Base-by-base conservation (phyloP, 2,329 filamentous ascomycete species). In the Simplicillium aogashimaense region DNA sequence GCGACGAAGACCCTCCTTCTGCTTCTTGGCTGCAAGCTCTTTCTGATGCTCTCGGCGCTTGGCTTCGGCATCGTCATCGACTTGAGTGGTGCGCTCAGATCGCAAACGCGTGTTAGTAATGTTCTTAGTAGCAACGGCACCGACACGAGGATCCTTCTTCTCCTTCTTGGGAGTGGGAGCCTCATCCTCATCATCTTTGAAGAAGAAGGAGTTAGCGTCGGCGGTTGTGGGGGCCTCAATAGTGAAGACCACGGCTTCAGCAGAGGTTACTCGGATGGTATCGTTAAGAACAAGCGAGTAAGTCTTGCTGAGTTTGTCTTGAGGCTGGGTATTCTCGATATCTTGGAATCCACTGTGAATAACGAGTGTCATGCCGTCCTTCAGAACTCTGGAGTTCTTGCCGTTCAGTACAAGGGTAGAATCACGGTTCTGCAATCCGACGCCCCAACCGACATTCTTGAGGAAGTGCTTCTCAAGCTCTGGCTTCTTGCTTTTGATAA, bases 181-280 rank as follows among this genome's bases (percentile, higher is more conserved):
- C 47, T 86, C 78, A 50, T 94, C 86, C 56, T 94, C 87, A 45
- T 95, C 88, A 50, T 97, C 90, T 57, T 95, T 94, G 70, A 98
- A 98, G 66, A 95, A 97, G 70, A 98, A 98, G 0, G 90, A 95
- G 31, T 90, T 90, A 4, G 88, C 88, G 53, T 97, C 92, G 43
- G 94, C 78, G 55, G 95, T 90, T 20, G 86, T 85, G 2, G 89
- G 81, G 1, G 90, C 89, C 56, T 95, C 89, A 43, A 87, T 88
- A 14, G 92, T 98, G 64, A 98, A 97, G 20, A 95, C 80, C 28
- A 88, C 82, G 1, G 83, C 76, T 38, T 94, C 87, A n/a, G 66
- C 66, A 6, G 76, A 70, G 10, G 83, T 86, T 37, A 95, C 87
- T 51, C 92, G 86, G 35, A 98, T 82, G 1, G 94, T 98, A 61